Evolutionary conservation across 1,284 basidiomycete genomes (phyloP), one percentile per base, ranked within the genome.

Genomic region (Irpex rosettiformis): DNA sequence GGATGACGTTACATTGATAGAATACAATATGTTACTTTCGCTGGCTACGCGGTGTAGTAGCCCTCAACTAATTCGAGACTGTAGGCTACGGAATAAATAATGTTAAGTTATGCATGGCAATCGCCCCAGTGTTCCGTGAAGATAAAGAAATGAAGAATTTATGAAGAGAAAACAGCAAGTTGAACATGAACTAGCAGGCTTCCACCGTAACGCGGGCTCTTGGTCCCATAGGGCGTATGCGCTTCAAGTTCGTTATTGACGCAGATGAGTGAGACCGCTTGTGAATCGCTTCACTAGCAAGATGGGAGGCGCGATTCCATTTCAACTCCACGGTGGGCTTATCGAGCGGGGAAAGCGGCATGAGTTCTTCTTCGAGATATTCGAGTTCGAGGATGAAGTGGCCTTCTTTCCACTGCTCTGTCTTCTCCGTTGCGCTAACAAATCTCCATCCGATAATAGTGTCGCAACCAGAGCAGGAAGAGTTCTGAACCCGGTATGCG

Each of bases 351-450:
- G 60, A 54, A 10, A 58, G 37, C 48, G 60, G 60, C 22, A 52
- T 29, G 21, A 25, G 25, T 37, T 56, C 60, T 40, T 67, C 65
- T 18, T 58, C 58, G 22, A 78, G 69, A 54, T 74, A 71, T 51
- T 80, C 81, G 22, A 85, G 75, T 69, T 87, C 85, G 28, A 87
- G 75, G 37, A 86, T 71, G 65, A 71, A 82, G 54, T 76, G 69
- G 7, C 81, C 80, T 65, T 85, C 83, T 69, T 87, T 87, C 85
- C 85, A 87, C 49, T 75, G 74, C 70, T 87, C 85, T 3, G 80
- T 71, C 48, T 67, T 66, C 60, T 85, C 83, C 66, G 82, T 78
- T 2, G 83, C 85, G 52, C 78, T 79, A 5, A 82, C 72, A 58
- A 87, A 83, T 67, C 81, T 80, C 81, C 82, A 86, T n/a, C 85